Evolutionary conservation across 2,329 filamentous ascomycete species (phyloP), one percentile per base, ranked within the genome.

Genomic region (Fusarium sp.): DNA sequence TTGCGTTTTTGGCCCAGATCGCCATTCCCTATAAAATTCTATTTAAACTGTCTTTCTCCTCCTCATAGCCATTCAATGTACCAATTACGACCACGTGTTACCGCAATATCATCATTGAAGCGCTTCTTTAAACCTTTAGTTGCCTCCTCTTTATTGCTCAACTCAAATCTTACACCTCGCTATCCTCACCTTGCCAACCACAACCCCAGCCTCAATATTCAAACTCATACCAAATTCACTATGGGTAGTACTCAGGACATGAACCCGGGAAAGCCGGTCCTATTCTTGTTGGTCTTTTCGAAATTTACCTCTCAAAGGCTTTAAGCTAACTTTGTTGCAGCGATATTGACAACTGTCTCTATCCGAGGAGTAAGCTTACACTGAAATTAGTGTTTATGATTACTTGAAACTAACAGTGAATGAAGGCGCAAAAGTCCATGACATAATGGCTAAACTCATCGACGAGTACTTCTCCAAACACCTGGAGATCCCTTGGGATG

Each of bases 291-390:
- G 46, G 82, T 71, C 44, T 33, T 16, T 33, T 42, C 4, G 21
- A 38, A 33, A 25, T 37, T 8, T 23, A 25, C 19, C 21, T 16
- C 44, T 30, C 19, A 60, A 37, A 32, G 44, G 37, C 28, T 38
- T 25, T 21, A 21, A 21, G 38, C 67, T 78, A 68, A 77, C 50
- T 59, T 53, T 23, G 23, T 21, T 23, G 90, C 82, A 98, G 98
- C 80, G 96, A 99, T 81, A 98, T 99, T 80, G 96, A 99, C 87
- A 99, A 99, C 80, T 99, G 97, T 83, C 89, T 98, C 63, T 98
- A 98, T 79, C 91, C 95, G 1, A 95, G 92, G 83, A 95, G 94
- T 95, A 80, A 83, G 88, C 58, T 32, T 42, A 47, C n/a, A 35
- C 40, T 23, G 33, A 38, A 54, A n/a, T 46, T 38, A 21, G 16